Conservation (phyloP, 2,329 filamentous ascomycete species). For the Diaporthe humulicola region DNA sequence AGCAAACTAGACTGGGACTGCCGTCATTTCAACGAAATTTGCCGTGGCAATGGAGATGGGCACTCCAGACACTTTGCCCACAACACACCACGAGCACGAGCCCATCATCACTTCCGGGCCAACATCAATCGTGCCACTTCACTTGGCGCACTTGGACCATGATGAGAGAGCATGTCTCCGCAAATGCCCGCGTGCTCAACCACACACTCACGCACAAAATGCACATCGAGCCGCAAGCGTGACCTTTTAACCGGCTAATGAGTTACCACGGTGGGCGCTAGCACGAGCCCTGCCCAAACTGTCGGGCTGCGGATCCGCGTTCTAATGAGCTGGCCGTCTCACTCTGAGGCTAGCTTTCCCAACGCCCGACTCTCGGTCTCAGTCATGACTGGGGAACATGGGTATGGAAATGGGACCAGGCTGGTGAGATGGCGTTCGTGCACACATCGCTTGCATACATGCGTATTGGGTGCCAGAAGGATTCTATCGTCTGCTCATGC, state of each 20-base stretch:
- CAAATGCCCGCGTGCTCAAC: background rate
- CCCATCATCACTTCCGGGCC: background rate
- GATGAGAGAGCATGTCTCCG: background rate
- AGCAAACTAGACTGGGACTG: conserved; percentile 17
- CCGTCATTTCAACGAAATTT: conserved; percentile 30
- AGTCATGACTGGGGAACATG: background rate
- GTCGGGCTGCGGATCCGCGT: conserved; percentile 28
- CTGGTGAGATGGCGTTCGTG: background rate
- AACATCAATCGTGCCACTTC: conserved; percentile 10
- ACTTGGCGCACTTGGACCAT: conserved; percentile 7
- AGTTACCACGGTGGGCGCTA: background rate
- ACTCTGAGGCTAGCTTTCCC: background rate
- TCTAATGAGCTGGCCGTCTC: conserved; percentile 10
- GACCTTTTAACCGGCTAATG: conserved; percentile 18
- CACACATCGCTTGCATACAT: background rate
- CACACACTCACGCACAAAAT: background rate
- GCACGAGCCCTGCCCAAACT: conserved; percentile 25
- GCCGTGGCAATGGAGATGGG: background rate
- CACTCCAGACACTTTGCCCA: background rate
- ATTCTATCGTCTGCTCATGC: background rate
- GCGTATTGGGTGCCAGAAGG: background rate
- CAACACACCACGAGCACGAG: background rate
- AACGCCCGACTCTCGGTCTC: background rate
- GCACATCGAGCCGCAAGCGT: conserved; percentile 19
- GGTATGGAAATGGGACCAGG: background rate